Evolutionary conservation across 2,329 filamentous ascomycete species (phyloP).

Genomic region (Penicillium glabrum): DNA sequence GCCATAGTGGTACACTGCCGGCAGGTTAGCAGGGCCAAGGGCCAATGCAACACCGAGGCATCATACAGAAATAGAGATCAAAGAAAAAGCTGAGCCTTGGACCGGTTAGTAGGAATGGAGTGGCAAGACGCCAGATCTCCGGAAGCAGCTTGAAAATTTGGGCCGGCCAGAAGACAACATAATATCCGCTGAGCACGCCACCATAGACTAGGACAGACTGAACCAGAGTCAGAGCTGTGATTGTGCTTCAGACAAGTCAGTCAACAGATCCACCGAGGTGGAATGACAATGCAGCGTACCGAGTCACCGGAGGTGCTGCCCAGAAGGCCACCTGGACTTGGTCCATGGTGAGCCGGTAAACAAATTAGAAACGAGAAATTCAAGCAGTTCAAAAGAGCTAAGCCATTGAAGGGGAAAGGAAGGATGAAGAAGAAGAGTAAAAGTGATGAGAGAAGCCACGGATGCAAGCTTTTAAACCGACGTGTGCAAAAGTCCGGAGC

Average conservation of each 20-base stretch:
- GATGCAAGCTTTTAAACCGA: slow-evolving; percentile 8
- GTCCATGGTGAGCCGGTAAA: slow-evolving; percentile 49
- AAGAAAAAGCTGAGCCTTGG: slow-evolving; percentile 60
- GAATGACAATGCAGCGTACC: slow-evolving; percentile 48
- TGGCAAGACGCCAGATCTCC: slow-evolving; percentile 60
- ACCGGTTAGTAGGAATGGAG: slow-evolving; percentile 61
- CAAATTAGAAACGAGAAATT: slow-evolving; percentile 3
- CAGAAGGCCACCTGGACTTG: slow-evolving; percentile 51
- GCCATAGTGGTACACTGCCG: slow-evolving; percentile 70
- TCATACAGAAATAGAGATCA: slow-evolving; percentile 70
- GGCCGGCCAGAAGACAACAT: slow-evolving; percentile 54
- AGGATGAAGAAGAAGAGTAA: slow-evolving; percentile 5
- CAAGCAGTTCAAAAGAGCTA: slow-evolving; percentile 13
- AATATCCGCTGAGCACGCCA: slow-evolving; percentile 52
- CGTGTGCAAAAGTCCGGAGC: slow-evolving; percentile 2
- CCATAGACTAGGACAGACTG: slow-evolving; percentile 63
- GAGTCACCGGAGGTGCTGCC: slow-evolving; percentile 65
- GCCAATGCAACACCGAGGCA: slow-evolving; percentile 17
- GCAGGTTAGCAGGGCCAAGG: slow-evolving; percentile 30
- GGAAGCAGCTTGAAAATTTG: slow-evolving; percentile 59
- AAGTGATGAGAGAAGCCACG: slow-evolving; percentile 16
- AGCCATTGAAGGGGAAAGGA: slow-evolving; percentile 11
- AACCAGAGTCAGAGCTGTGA: slow-evolving; percentile 64
- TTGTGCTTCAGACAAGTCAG: slow-evolving; percentile 53
- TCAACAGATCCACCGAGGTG: not conserved